phyloP scores from a whole-genome alignment of 306 rosid species.

The Carpinus fangiana region DNA sequence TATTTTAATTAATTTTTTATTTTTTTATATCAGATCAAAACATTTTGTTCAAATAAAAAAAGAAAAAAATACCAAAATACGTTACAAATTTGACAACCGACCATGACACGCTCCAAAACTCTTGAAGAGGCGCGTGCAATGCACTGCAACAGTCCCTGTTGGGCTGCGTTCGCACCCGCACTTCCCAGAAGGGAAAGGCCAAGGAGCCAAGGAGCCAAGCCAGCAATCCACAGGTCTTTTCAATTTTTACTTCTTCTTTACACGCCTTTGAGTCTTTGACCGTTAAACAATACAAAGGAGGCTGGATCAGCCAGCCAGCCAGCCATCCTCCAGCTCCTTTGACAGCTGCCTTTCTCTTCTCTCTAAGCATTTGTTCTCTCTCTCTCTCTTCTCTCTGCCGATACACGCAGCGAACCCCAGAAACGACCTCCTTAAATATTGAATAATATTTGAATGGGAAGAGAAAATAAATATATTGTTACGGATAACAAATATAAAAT shows the following conservation, averaged over 20 bases:
- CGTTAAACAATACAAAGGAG: too few relatives aligned
- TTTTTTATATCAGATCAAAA: too few relatives aligned
- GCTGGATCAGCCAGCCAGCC: background rate
- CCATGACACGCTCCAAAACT: too few relatives aligned
- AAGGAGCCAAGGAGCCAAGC: conserved; percentile 2
- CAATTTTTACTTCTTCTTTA: background rate
- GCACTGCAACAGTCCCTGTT: background rate
- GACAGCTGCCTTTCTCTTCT: conserved; percentile 20
- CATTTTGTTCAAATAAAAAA: too few relatives aligned
- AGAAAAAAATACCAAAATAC: too few relatives aligned
- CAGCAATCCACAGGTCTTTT: background rate
- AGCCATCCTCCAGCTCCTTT: background rate
- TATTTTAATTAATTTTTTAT: too few relatives aligned
- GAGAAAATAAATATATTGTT: too few relatives aligned
- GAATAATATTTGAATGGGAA: too few relatives aligned
- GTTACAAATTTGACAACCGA: too few relatives aligned
- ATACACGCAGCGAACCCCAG: background rate
- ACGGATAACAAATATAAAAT: too few relatives aligned
- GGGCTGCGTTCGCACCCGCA: background rate
- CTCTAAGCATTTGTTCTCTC: background rate
- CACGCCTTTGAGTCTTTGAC: background rate
- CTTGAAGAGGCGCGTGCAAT: background rate
- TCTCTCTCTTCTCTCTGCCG: conserved; percentile 1
- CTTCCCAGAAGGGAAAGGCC: too few relatives aligned
- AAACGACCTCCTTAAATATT: background rate